Conservation (phyloP, 495 filamentous ascomycete genomes). For the Talaromyces nanjingensis region DNA sequence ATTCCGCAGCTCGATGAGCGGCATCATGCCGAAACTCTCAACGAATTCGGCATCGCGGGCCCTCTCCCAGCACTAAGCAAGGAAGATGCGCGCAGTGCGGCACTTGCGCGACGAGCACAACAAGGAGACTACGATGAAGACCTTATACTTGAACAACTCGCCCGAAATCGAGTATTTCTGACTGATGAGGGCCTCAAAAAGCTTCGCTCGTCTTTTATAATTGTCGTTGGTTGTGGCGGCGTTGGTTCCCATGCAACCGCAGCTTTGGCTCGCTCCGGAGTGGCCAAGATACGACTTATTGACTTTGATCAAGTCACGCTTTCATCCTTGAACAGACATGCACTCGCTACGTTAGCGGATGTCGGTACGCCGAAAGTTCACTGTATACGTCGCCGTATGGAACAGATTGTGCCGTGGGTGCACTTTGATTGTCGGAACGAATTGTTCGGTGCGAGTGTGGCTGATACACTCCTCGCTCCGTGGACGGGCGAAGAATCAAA, state of each 20-base stretch:
- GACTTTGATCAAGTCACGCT: conserved; percentile 98
- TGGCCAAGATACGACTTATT: conserved; percentile 77
- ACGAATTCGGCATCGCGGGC: conserved; percentile 64
- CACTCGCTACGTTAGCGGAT: conserved; percentile 86
- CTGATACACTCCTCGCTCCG: conserved; percentile 54
- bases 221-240: conserved; percentile 89
- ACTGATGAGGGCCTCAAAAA: conserved; percentile 69
- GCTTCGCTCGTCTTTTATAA: conserved; percentile 73
- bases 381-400: conserved; percentile 66
- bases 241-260: conserved; percentile 89
- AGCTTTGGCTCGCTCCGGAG: conserved; percentile 82
- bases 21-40: conserved; percentile 57
- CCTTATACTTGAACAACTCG: conserved; percentile 90
- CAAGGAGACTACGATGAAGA: conserved; percentile 91
- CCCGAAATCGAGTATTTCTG: conserved; percentile 90
- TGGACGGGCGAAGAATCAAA: conserved; percentile 48
- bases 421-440: conserved; percentile 82
- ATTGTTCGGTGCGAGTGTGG: conserved; percentile 64
- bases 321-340: conserved; percentile 88
- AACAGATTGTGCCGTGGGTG: conserved; percentile 86
- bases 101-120: conserved; percentile 72
- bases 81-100: conserved; percentile 71
- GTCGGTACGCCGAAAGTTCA: conserved; percentile 94
- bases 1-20: conserved; percentile 52
- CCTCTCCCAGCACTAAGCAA: conserved; percentile 45